Percentiles rank a stretch among this genome's conserved stretches.
Conservation (phyloP, 2,329 filamentous ascomycete species). For the Calonectria pteridis region DNA sequence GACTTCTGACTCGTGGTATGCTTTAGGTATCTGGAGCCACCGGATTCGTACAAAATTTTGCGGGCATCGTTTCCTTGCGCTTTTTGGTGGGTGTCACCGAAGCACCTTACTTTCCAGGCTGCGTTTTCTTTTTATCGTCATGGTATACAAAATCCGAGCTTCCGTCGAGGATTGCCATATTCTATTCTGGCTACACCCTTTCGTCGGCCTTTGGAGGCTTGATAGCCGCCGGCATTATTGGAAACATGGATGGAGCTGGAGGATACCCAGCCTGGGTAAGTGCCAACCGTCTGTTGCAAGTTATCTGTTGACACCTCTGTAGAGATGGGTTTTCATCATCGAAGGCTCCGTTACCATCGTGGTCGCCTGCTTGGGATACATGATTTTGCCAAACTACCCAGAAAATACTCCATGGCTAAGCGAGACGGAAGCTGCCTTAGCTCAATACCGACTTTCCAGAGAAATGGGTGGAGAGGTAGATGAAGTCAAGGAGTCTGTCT, state of each 20-base stretch:
- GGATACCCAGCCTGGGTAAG: background rate
- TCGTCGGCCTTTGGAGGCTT: background rate
- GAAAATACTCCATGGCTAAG: background rate
- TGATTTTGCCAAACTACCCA: background rate
- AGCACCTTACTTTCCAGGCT: background rate
- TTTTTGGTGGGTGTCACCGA: background rate
- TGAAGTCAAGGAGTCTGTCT: background rate
- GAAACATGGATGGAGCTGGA: background rate
- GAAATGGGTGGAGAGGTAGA: background rate
- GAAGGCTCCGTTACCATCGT: background rate
- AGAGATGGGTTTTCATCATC: constrained; percentile 4
- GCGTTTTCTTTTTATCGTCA: background rate
- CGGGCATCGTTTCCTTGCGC: background rate
- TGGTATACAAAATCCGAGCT: constrained; percentile 2
- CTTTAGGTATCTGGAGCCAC: background rate
- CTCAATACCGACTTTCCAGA: background rate
- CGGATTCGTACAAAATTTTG: background rate
- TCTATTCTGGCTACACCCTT: background rate
- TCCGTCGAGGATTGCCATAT: background rate
- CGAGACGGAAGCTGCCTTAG: background rate
- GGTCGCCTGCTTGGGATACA: background rate
- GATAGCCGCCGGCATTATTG: background rate
- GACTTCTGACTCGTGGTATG: background rate
- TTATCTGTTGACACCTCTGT: background rate
- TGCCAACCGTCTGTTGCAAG: too few species aligned